Conservation (phyloP, 306 rosid species). For the Oemleria cerasiformis region DNA sequence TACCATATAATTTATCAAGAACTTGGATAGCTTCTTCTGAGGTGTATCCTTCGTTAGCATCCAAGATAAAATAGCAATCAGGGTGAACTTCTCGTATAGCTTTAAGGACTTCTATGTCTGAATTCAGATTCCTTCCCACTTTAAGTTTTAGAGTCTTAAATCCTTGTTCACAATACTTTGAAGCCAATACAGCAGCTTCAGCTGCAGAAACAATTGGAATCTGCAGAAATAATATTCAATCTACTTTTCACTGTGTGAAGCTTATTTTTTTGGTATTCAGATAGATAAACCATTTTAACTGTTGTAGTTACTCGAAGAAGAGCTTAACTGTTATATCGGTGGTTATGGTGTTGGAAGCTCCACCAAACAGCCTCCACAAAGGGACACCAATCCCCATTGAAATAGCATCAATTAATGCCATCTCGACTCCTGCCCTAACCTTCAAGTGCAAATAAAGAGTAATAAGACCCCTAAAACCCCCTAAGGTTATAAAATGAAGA, state of each 20-base stretch:
- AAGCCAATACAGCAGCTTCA: slow-evolving; percentile 81
- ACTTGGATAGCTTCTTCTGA: slow-evolving; percentile 81
- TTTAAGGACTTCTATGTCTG: slow-evolving; percentile 83
- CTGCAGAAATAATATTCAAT: slow-evolving; percentile 40
- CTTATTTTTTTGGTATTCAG: not conserved
- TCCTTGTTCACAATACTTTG: slow-evolving; percentile 69
- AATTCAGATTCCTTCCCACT: slow-evolving; percentile 78
- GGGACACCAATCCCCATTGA: slow-evolving; percentile 77
- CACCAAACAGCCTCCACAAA: slow-evolving; percentile 91
- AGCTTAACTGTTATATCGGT: slow-evolving; percentile 84
- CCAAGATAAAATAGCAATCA: slow-evolving; percentile 72
- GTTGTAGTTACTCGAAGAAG: slow-evolving; percentile 19
- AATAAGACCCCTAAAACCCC: not conserved
- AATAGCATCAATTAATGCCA: slow-evolving; percentile 89
- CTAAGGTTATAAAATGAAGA: not conserved
- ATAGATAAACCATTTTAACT: slow-evolving; percentile 5
- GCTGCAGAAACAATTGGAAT: slow-evolving; percentile 80
- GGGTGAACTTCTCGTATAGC: slow-evolving; percentile 80
- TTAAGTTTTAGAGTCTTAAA: slow-evolving; percentile 78
- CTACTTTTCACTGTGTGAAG: not conserved
- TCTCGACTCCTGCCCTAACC: slow-evolving; percentile 98
- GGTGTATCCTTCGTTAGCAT: slow-evolving; percentile 89
- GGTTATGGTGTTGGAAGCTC: slow-evolving; percentile 70
- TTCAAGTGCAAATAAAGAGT: slow-evolving; percentile 37
- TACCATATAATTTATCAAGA: slow-evolving; percentile 82